Base-by-base conservation (phyloP, 2,329 filamentous ascomycete genomes). In the Fusarium duplospermum region DNA sequence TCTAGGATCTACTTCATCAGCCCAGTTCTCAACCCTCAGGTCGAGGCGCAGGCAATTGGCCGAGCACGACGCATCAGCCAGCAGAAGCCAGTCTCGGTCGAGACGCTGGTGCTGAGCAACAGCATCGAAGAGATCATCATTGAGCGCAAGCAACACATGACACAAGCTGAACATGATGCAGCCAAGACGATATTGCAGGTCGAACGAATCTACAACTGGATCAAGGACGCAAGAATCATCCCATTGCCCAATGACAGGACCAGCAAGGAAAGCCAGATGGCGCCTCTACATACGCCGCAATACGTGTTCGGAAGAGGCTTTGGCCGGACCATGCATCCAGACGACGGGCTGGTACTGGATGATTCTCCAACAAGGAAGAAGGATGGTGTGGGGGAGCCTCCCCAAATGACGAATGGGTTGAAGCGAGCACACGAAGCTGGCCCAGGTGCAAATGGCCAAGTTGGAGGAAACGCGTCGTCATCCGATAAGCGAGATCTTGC, bases 31-130 rank as follows among this genome's bases (percentile, higher is more conserved):
- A 93, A 95, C 62, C 94, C 94, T 0, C 90, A 93, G 72, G 89
- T 97, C 1, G 94, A 97, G 81, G 94, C 93, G 2, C 96, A 98
- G 81, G 96, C 96, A 0, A 94, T 98, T 72, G 97, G 97, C 69
- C 92, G 96, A 79, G 94, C 93, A 0, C 93, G 97, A 74, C 89
- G 96, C 14, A 97, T 98, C 76, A 95, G 94, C 13, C 95, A 98
- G 81, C 91, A 86, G 63, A 92, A 89, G 69, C 89, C 91, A 0
- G 95, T 98, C 0, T 90, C 90, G 10, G 95, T 98, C 0, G 94
- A 98, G 83, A 98, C 95, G 0, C 84, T 98, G 2, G 92, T 98
- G 1, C 84, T 98, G 7, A 89, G 89, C 63, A 91, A 90, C 66
- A 97, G 93, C 11, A 89, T 98, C 11, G 96, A 98, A 78, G 94